Conservation (phyloP, 163 green algal species). For the Prototheca wickerhamii region DNA sequence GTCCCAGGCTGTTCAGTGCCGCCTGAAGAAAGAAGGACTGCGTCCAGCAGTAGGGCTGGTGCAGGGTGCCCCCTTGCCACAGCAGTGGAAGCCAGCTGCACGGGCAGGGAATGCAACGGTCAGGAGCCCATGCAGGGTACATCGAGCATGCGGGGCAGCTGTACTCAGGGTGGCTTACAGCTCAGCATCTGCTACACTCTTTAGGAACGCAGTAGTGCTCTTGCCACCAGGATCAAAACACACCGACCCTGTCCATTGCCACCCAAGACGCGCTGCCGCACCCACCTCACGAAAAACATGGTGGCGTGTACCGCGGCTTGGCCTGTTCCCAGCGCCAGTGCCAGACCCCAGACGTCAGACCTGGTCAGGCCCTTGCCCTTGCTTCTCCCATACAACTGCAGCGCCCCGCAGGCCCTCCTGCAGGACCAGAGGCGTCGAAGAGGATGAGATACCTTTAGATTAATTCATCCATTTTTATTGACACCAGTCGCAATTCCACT, state of each 20-base stretch:
- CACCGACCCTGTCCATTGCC: background rate
- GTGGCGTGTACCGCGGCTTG: slow-evolving; percentile 33
- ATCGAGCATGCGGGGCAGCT: too few species aligned
- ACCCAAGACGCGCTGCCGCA: too few species aligned
- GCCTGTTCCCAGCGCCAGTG: slow-evolving; percentile 32
- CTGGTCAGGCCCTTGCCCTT: slow-evolving; percentile 2
- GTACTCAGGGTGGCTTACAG: too few species aligned
- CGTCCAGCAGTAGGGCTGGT: background rate
- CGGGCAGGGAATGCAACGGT: background rate
- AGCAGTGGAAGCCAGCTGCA: background rate
- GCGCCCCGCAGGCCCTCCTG: background rate
- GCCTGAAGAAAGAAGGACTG: slow-evolving; percentile 3
- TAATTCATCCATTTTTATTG: too few species aligned
- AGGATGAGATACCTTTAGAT: too few species aligned
- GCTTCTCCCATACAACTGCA: slow-evolving; percentile 18
- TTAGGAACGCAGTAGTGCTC: too few species aligned
- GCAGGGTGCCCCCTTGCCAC: background rate
- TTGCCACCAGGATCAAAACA: background rate
- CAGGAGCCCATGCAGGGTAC: too few species aligned
- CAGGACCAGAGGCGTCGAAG: too few species aligned
- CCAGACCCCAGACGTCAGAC: slow-evolving; percentile 23
- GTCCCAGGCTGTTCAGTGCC: background rate
- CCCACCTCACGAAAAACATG: slow-evolving; percentile 41
- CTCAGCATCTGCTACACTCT: too few species aligned
- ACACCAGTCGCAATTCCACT: too few species aligned